Evolutionary conservation across 1,284 basidiomycete species (phyloP), one percentile per base, ranked within the genome.

Genomic region (Leccinum variabile): DNA sequence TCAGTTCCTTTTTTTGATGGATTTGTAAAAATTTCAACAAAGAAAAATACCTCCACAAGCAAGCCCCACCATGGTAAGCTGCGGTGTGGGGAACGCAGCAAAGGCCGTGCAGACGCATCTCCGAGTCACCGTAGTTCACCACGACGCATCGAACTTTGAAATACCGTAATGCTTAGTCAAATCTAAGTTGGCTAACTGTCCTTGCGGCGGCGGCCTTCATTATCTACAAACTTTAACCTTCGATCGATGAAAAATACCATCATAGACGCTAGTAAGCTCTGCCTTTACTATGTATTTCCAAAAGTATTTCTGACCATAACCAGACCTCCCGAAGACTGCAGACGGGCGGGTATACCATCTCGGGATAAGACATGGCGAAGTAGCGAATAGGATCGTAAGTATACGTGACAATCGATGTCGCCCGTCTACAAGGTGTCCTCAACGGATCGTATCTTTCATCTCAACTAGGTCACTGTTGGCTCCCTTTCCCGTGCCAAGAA

Each of bases 341-440:
- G 87, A 89, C 72, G 82, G 82, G 58, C 85, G 88, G 63, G 88
- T 91, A 57, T 92, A 92, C 73, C 90, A 92, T 75, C 82, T 92
- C n/a, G 90, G 89, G 50, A 74, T 92, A 64, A 82, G 84, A 57
- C 79, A 83, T 49, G 91, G 90, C 22, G 88, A 92, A 72, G 87
- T 94, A 25, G 90, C 92, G 55, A 94, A 93, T 75, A 84, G 90
- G 55, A 90, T 94, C 69, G 90, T 90, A 72, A 72, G 84, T 54
- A 53, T 30, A n/a, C 50, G 14, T 52, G 50, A 9, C 18, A 53
- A 30, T 39, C 32, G 35, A 46, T 55, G 16, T 54, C 56, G 57
- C 59, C 46, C 41, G 16, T 41, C 28, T 35, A 18, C n/a, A 33
- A 28, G 30, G 28, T n/a, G 18, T 52, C 33, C 25, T 57, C 61